These are phyloP conservation scores for Symbiodinium natans DNA, from an alignment of 73 alveolate species.

Conservation along the genomic window DNA sequence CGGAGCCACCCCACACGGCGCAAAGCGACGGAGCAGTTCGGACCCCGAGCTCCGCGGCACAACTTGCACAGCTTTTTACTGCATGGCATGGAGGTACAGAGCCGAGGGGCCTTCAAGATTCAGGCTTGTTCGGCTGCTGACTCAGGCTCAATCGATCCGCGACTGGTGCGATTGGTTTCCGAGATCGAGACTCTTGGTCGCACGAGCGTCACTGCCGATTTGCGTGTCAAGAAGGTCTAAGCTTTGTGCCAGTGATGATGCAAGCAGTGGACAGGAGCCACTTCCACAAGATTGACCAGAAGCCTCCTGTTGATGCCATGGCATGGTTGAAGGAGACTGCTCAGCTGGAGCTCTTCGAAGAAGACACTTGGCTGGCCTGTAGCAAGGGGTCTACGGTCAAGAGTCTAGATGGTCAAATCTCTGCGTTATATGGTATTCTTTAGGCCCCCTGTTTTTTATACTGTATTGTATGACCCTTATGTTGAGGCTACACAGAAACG, in stretches of 20 bases:
- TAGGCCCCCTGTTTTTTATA: too few relatives aligned
- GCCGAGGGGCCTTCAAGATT: not conserved
- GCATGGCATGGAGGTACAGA: not conserved
- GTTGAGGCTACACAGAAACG: too few relatives aligned
- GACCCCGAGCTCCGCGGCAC: constrained; percentile 32
- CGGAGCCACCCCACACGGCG: constrained; percentile 78
- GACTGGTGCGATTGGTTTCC: not conserved
- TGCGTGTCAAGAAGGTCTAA: too few relatives aligned
- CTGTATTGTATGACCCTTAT: not conserved
- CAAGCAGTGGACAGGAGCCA: constrained; percentile 55
- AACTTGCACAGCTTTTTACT: not conserved
- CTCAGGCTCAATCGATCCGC: constrained; percentile 20
- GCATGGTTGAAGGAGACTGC: constrained; percentile 78
- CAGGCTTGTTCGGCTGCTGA: not conserved
- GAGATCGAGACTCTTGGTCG: constrained; percentile 43
- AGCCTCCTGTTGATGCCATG: constrained; percentile 45
- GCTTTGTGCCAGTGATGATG: not conserved
- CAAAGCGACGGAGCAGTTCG: constrained; percentile 63
- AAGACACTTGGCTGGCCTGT: not conserved
- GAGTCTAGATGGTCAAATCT: too few relatives aligned
- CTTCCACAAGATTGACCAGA: constrained; percentile 48
- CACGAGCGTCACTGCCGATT: not conserved
- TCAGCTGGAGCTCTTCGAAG: constrained; percentile 71
- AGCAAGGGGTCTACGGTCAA: too few relatives aligned
- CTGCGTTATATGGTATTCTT: too few relatives aligned